phyloP scores from a whole-genome alignment of 2,329 filamentous ascomycete genomes.

The Cryphonectria carpinicola region DNA sequence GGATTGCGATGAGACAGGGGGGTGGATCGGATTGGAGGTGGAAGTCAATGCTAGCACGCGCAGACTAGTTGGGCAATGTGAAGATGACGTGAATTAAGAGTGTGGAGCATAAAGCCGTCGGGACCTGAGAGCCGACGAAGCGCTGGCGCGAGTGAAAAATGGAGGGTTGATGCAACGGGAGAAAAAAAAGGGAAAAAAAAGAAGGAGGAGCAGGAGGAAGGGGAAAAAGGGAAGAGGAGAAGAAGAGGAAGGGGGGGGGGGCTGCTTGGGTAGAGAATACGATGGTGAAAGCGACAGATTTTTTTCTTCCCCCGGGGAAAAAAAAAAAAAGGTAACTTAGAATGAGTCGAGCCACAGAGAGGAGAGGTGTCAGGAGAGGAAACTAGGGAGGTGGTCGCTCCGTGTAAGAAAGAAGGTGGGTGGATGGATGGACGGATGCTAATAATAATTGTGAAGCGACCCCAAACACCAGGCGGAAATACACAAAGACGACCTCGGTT shows the following conservation, averaged over 20 bases:
- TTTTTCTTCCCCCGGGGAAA: not conserved
- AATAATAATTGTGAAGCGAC: conserved; percentile 18
- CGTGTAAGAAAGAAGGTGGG: conserved; percentile 8
- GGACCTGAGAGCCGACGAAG: not conserved
- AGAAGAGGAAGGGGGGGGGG: not conserved
- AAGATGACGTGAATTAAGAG: conserved; percentile 5
- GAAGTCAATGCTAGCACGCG: not conserved
- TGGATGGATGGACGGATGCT: conserved; percentile 15
- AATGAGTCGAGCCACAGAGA: not conserved
- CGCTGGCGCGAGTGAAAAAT: not conserved
- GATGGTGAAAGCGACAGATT: not conserved
- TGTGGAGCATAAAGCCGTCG: conserved; percentile 2
- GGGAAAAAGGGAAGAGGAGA: not conserved
- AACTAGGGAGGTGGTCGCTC: conserved; percentile 6
- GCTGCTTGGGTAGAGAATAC: not conserved
- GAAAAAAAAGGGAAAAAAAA: not conserved
- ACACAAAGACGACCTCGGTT: not conserved
- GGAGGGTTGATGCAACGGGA: not conserved
- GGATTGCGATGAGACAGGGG: conserved; percentile 3
- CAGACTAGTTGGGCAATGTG: not conserved
- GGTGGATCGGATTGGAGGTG: conserved; percentile 1
- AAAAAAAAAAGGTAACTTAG: not conserved
- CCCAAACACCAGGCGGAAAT: conserved; percentile 6
- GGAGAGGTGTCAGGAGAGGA: conserved; percentile 12
- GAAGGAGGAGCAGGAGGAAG: not conserved